phyloP scores from a whole-genome alignment of 768 basidiomycete genomes.

The Suillus variegatus region DNA sequence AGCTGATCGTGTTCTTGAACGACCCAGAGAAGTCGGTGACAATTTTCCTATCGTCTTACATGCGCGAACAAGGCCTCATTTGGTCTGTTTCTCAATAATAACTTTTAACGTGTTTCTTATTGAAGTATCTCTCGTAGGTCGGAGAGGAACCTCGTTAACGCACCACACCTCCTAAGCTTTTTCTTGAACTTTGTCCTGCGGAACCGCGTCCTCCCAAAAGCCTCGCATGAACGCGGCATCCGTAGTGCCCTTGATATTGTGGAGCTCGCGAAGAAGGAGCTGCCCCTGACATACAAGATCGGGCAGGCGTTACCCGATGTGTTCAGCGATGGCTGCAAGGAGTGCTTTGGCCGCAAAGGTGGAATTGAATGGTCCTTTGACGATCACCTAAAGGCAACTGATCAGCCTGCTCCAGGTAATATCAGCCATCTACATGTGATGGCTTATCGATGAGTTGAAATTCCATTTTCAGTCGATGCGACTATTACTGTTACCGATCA shows the following conservation, averaged over 20 bases:
- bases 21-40: conserved; percentile 59
- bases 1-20: conserved; percentile 54
- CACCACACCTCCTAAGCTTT: conserved; percentile 58
- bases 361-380: conserved; percentile 37
- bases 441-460: conserved; percentile 13
- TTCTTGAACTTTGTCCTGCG: conserved; percentile 64
- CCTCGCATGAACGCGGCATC: conserved; percentile 44
- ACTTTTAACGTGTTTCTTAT: background rate
- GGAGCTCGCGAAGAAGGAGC: conserved; percentile 41
- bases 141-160: conserved; percentile 47
- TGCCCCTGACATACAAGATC: conserved; percentile 43
- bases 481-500: conserved; percentile 19
- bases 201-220: conserved; percentile 53
- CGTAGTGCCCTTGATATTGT: conserved; percentile 46
- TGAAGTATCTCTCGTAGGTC: conserved; percentile 33
- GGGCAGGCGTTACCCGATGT: conserved; percentile 41
- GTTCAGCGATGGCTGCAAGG: conserved; percentile 50
- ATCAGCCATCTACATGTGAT: conserved; percentile 9
- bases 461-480: conserved; percentile 10
- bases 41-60: conserved; percentile 72
- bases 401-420: conserved; percentile 3
- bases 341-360: conserved; percentile 50
- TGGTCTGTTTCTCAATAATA: conserved; percentile 46
- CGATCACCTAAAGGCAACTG: conserved; percentile 4
- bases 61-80: conserved; percentile 65